These are phyloP conservation scores for Drosera capensis DNA, from an alignment of 148 eudicot species.

Conservation along the genomic window DNA sequence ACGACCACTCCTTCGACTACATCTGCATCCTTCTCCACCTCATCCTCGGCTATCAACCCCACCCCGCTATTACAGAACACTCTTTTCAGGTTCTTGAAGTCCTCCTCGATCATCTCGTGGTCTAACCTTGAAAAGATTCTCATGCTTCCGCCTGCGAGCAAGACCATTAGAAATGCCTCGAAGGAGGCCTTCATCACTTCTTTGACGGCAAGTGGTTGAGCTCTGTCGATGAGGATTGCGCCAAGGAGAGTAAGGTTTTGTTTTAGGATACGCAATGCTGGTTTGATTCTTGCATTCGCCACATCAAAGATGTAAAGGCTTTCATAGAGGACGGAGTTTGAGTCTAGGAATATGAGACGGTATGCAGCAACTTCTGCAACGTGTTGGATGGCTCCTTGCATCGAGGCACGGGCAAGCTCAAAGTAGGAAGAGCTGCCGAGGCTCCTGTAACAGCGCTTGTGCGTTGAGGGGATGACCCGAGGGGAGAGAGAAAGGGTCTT, in stretches of 20 bases:
- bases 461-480: conserved; percentile 21
- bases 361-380: conserved; percentile 80
- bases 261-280: conserved; percentile 47
- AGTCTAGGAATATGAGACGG: conserved; percentile 66
- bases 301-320: conserved; percentile 40
- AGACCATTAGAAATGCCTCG: conserved; percentile 68
- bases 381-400: conserved; percentile 43
- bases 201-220: conserved; percentile 61
- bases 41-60: conserved; percentile 53
- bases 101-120: conserved; percentile 52
- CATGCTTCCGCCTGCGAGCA: conserved; percentile 74
- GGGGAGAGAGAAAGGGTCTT: conserved; percentile 55
- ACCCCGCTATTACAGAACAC: conserved; percentile 46
- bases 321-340: conserved; percentile 57
- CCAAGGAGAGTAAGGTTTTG: conserved; percentile 66
- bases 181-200: conserved; percentile 81
- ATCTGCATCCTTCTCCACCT: conserved; percentile 62
- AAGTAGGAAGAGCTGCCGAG: conserved; percentile 37
- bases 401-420: conserved; percentile 29
- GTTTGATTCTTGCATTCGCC: conserved; percentile 36
- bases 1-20: conserved; percentile 67
- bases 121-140: conserved; percentile 40
- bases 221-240: conserved; percentile 52
- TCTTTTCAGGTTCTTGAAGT: conserved; percentile 49
- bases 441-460: conserved; percentile 16